phyloP scores from a whole-genome alignment of 2,329 filamentous ascomycete species.

The Sporothrix luriei region DNA sequence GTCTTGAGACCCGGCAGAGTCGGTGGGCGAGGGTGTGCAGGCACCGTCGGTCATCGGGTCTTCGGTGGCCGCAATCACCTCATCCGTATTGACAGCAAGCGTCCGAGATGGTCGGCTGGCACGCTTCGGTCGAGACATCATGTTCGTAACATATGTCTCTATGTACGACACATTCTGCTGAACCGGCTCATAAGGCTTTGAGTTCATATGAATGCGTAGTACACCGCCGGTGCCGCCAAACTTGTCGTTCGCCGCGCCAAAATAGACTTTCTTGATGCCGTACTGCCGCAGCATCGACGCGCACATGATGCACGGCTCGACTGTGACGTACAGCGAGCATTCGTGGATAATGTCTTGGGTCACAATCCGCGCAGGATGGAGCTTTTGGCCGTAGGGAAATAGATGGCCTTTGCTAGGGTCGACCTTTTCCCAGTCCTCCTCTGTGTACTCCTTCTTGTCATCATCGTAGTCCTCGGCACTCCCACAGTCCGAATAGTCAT shows the following conservation, averaged over 20 bases:
- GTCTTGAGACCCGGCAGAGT: conserved; percentile 12
- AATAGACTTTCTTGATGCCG: conserved; percentile 85
- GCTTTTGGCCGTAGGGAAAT: conserved; percentile 64
- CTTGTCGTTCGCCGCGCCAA: conserved; percentile 92
- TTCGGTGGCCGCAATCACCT: conserved; percentile 2
- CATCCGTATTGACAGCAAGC: conserved; percentile 9
- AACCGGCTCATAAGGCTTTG: conserved; percentile 45
- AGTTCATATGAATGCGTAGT: conserved; percentile 75
- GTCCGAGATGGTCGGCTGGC: conserved; percentile 12
- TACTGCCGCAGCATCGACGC: conserved; percentile 89
- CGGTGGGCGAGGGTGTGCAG: conserved; percentile 24
- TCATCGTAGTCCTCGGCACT: conserved; percentile 41
- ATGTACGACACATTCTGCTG: conserved; percentile 35
- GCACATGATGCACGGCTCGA: conserved; percentile 99
- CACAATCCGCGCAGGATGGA: conserved; percentile 59
- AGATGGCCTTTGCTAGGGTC: conserved; percentile 59
- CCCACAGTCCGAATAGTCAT: conserved; percentile 48
- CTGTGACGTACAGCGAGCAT: conserved; percentile 86
- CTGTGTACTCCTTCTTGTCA: conserved; percentile 40
- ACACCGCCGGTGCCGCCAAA: conserved; percentile 97
- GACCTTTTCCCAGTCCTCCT: conserved; percentile 54
- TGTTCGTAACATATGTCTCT: conserved; percentile 37
- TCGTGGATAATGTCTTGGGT: conserved; percentile 69
- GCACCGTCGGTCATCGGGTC: neutral
- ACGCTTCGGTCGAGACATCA: conserved; percentile 34